Percentiles rank a stretch among this genome's conserved stretches.
Evolutionary conservation across 768 basidiomycete genomes (phyloP).

Genomic region (Tricholoma sp.): DNA sequence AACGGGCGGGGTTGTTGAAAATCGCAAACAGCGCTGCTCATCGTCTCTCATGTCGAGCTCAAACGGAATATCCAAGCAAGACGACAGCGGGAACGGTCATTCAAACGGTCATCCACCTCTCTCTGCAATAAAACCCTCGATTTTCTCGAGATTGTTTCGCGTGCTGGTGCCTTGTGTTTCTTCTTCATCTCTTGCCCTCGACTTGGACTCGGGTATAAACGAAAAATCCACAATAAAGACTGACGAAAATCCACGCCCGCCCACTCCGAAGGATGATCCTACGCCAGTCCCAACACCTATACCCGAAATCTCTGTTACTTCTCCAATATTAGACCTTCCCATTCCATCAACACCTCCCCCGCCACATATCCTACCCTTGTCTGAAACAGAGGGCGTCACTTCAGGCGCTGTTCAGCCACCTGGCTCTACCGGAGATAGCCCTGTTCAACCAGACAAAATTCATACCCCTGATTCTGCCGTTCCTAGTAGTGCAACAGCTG

Average conservation of each 20-base stretch:
- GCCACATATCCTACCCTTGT: constrained; percentile 40
- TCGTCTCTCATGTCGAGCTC: no score
- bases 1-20: no score
- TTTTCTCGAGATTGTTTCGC: constrained; percentile 55
- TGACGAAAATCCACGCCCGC: constrained; percentile 13
- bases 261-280: constrained; percentile 1
- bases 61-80: no score
- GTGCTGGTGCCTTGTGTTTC: constrained; percentile 64
- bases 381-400: constrained; percentile 83
- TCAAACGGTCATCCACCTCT: constrained; percentile 7
- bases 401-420: constrained; percentile 92
- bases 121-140: constrained; percentile 38
- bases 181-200: constrained; percentile 42
- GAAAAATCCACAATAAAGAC: constrained; percentile 18
- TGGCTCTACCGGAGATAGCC: constrained; percentile 63
- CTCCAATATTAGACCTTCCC: constrained; percentile 25
- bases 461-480: constrained; percentile 38
- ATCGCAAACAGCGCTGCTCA: no score
- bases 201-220: constrained; percentile 32
- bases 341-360: constrained; percentile 31
- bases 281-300: background rate
- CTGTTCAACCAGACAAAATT: constrained; percentile 22
- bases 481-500: constrained; percentile 34
- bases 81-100: no score
- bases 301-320: background rate